Evolutionary conservation across 257 asterid species (phyloP), one percentile per base, ranked within the genome.

Genomic region (Przewalskia tangutica): DNA sequence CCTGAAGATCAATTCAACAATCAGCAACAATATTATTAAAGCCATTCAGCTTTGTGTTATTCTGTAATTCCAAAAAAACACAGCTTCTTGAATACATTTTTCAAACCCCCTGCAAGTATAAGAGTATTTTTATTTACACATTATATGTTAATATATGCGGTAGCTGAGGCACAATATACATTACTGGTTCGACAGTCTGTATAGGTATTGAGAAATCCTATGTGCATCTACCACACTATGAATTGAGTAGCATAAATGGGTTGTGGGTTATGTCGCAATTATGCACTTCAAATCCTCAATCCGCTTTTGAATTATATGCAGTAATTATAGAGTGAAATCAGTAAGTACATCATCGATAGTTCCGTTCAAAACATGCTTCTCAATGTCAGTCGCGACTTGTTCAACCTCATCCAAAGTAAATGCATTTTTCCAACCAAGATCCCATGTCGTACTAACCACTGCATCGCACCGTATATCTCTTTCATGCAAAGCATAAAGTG

Each of bases 361-460:
- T 44, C 82, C 89, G 82, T 55, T 80, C 13, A 86, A 60, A 63
- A 85, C 38, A 1, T 56, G 59, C 77, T 86, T 82, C 73, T 88
- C 89, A 67, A 88, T 82, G 36, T 82, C 81, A 54, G 44, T 32
- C 62, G 82, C 88, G 53, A 86, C 73, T 44, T 81, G 81, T 14
- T 86, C 84, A 73, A 88, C 79, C 71, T 86, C 91, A 76, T 81
- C 79, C 55, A 32, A 44, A 77, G 81, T 83, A 20, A 81, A 86
- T 18, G 84, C 87, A 75, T 59, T 75, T 18, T 83, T 86, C 91
- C 89, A 88, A 66, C 91, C 90, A 10, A 84, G 34, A 80, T 85
- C 89, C 89, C 90, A 85, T 14, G 82, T 42, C 67, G 87, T 84
- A 59, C 64, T 81, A 1, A 66, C 80, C 50, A 38, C 78, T 44